Conservation (phyloP, 805 yeast species). For the Candida morakotiae region DNA sequence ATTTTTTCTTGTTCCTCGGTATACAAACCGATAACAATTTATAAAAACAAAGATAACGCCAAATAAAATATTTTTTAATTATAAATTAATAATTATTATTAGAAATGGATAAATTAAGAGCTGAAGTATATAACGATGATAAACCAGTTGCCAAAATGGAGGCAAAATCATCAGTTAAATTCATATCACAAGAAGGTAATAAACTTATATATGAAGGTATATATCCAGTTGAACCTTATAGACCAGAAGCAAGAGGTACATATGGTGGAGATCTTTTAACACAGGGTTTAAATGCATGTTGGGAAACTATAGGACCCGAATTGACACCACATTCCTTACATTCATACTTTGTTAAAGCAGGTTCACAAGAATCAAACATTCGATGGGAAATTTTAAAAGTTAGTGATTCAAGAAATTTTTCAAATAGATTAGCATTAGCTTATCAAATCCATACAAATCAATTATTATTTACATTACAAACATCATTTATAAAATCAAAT, state of each 20-base stretch:
- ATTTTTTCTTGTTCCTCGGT: conserved; percentile 2
- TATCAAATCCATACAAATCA: conserved; percentile 23
- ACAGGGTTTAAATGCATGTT: conserved; percentile 33
- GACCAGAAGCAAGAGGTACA: conserved; percentile 27
- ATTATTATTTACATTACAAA: conserved; percentile 25
- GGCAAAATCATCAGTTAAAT: conserved; percentile 12
- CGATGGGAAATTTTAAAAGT: conserved; percentile 28
- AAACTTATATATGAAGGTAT: conserved; percentile 11
- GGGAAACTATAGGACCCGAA: conserved; percentile 19
- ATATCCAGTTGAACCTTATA: conserved; percentile 19
- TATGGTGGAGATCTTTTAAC: conserved; percentile 38
- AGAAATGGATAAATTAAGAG: conserved; percentile 8
- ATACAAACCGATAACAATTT: no score
- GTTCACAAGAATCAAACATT: conserved; percentile 21
- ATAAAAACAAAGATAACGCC: no score
- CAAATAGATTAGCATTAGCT: conserved; percentile 28
- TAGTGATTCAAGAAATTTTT: conserved; percentile 30
- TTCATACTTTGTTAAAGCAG: conserved; percentile 35
- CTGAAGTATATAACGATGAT: conserved; percentile 11
- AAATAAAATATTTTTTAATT: no score
- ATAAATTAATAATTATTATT: no score
- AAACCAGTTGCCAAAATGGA: conserved; percentile 11
- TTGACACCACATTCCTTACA: conserved; percentile 39
- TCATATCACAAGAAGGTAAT: conserved; percentile 5
- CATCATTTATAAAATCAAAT: conserved; percentile 30